Evolutionary conservation across 768 basidiomycete species (phyloP), one percentile per base, ranked within the genome.

Genomic region (Boletus eberwhitei): DNA sequence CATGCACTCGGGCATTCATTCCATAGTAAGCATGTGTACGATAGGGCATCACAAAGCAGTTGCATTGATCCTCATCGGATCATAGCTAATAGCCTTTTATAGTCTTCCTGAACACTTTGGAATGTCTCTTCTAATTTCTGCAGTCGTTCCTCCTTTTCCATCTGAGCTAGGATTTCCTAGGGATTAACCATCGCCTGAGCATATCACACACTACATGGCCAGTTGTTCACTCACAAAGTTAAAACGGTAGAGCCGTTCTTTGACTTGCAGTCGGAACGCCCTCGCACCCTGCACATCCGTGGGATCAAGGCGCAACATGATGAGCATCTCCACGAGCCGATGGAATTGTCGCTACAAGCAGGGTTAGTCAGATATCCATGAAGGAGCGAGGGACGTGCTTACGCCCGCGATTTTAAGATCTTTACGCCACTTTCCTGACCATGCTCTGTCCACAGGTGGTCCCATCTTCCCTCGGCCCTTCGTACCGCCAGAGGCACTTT

Each of bases 121-220:
- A 91, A 99, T 6, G 96, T 98, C 73, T 95, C 92, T 71, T 93
- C 88, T 41, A 99, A 75, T 68, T 94, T 96, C 54, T 90, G 85
- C 50, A 91, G 78, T 26, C 93, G 80, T 65, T 98, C 96, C 50
- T 87, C 78, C 59, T 89, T 87, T 54, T 95, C 91, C 54, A 98
- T 75, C 64, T 95, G 94, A 49, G 84, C 84, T 42, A 99, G 79
- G 48, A 89, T 81, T 77, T 95, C 93, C 93, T 95, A 64, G 22
- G 5, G 5, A 41, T 22, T 12, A 9, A 37, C 26, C n/a, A 45
- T 41, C 24, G 52, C 19, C 36, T 48, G 13, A 60, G 46, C 14
- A 57, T 29, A 31, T 43, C 35, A 19, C 26, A 19, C 29, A 45
- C 6, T 3, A 17, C 26, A 21, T 6, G 14, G 43, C 1, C 19